phyloP scores from a whole-genome alignment of 2,329 filamentous ascomycete genomes.

The Trichoderma guizhouense region DNA sequence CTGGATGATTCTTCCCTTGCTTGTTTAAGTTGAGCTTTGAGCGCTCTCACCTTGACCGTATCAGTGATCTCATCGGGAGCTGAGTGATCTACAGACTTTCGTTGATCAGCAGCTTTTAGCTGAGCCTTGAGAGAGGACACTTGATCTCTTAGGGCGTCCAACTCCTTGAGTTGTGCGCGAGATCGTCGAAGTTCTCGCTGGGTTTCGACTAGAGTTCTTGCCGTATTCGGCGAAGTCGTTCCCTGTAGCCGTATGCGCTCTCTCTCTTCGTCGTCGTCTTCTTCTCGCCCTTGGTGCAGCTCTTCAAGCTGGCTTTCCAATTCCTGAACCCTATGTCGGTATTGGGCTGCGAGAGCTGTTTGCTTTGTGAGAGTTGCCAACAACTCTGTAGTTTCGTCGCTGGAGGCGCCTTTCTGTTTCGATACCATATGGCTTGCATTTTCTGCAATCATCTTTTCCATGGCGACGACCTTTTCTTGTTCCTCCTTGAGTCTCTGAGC shows the following conservation, averaged over 20 bases:
- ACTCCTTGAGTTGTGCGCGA: slow-evolving; percentile 51
- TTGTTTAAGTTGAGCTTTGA: slow-evolving; percentile 43
- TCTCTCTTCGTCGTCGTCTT: slow-evolving; percentile 23
- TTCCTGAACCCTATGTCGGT: slow-evolving; percentile 57
- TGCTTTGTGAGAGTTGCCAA: slow-evolving; percentile 55
- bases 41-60: slow-evolving; percentile 32
- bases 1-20: slow-evolving; percentile 42
- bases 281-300: slow-evolving; percentile 35
- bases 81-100: slow-evolving; percentile 29
- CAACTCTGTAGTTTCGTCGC: slow-evolving; percentile 46
- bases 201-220: slow-evolving; percentile 50
- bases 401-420: slow-evolving; percentile 32
- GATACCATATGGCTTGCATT: slow-evolving; percentile 54
- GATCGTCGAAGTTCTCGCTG: slow-evolving; percentile 54
- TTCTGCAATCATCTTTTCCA: slow-evolving; percentile 61
- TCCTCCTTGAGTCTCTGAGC: slow-evolving; percentile 65
- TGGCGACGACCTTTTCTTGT: slow-evolving; percentile 58
- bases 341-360: slow-evolving; percentile 55
- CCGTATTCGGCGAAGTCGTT: slow-evolving; percentile 47
- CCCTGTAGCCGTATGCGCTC: slow-evolving; percentile 33
- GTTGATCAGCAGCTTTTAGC: slow-evolving; percentile 44
- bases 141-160: slow-evolving; percentile 51
- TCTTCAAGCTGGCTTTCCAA: slow-evolving; percentile 51
- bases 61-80: slow-evolving; percentile 27
- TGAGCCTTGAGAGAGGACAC: slow-evolving; percentile 50